These are phyloP conservation scores for Combretum micranthum DNA, from an alignment of 345 rosid genomes.

Conservation along the genomic window DNA sequence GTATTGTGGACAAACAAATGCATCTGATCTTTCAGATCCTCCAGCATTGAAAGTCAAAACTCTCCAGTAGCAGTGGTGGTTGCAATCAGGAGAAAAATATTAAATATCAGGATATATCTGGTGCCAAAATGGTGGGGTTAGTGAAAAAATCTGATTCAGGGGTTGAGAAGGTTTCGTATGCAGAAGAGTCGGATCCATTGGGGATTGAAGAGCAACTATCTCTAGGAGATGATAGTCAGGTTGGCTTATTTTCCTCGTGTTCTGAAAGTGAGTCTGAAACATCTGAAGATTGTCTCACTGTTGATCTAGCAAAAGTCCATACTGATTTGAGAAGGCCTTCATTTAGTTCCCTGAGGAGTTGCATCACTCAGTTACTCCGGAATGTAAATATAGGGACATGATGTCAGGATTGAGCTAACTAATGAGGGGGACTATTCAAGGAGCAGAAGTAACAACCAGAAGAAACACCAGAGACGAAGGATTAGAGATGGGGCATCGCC, in stretches of 20 bases:
- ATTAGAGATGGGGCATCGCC: slow-evolving; percentile 10
- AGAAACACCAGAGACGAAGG: slow-evolving; percentile 20
- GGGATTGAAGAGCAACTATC: slow-evolving; percentile 30
- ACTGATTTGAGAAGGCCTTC: slow-evolving; percentile 18
- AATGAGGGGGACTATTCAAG: slow-evolving; percentile 17
- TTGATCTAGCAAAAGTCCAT: slow-evolving; percentile 17
- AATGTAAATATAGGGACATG: slow-evolving; percentile 16
- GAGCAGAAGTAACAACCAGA: slow-evolving; percentile 15
- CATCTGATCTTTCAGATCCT: slow-evolving; percentile 17
- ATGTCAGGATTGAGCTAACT: slow-evolving; percentile 7
- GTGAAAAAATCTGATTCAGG: slow-evolving; percentile 21
- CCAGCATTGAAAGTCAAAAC: slow-evolving; percentile 7
- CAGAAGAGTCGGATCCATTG: slow-evolving; percentile 19
- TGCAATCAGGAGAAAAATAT: slow-evolving; percentile 15
- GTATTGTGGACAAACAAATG: slow-evolving; percentile 11
- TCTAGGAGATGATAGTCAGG: slow-evolving; percentile 27
- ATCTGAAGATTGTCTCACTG: slow-evolving; percentile 22
- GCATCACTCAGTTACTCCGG: slow-evolving; percentile 18
- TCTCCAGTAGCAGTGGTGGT: slow-evolving; percentile 16
- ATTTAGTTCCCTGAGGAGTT: slow-evolving; percentile 18
- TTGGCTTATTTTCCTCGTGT: slow-evolving; percentile 33
- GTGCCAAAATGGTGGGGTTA: too few relatives aligned
- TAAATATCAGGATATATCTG: slow-evolving; percentile 19
- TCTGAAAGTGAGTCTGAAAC: slow-evolving; percentile 34
- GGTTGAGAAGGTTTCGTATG: slow-evolving; percentile 15